Base-by-base conservation (phyloP, 768 basidiomycete genomes). In the Pleurotus tuber-regium region DNA sequence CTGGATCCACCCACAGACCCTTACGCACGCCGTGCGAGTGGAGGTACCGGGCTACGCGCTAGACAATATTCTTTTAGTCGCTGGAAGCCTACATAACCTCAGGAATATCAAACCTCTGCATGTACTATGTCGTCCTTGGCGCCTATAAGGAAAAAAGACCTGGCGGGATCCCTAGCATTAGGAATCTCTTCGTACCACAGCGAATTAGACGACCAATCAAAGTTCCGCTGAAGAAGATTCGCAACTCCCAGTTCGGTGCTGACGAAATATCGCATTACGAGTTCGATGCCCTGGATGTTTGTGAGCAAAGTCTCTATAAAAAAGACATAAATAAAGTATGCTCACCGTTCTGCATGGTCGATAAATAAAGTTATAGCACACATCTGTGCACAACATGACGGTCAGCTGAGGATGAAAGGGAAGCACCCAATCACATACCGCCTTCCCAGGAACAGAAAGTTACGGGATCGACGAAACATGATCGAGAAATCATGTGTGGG, bases 381-480 rank as follows among this genome's bases (percentile, higher is more conserved):
- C 83, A 66, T 93, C 92, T 88, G 59, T 18, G 23, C 39, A 49
- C 50, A n/a, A 23, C 28, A 35, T 52, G 26, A 44, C 51, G 39
- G 28, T 42, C 10, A 46, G 14, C 14, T 21, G 36, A 16, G 19
- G n/a, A 25, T 40, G 10, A 16, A 36, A 19, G 46, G 26, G n/a
- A 5, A 38, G 10, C 16, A 4, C 21, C 21, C 40, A 23, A 14
- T 18, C 7, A 74, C 80, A 53, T 59, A 87, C 89, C 87, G 54
- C 92, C 93, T 78, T 97, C 94, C 93, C 93, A 98, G 4, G 87
- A 83, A 66, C 92, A 94, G 66, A 94, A 92, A 0, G 87, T 82
- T 24, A 89, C 87, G 7, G 95, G 92, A 62, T 98, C 95, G 26
- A 94, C 86, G 61, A 97, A 93, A 63, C 90, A 92, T 7, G 86